Base-by-base conservation (phyloP, 495 filamentous ascomycete genomes). In the Talaromyces proteolyticus region DNA sequence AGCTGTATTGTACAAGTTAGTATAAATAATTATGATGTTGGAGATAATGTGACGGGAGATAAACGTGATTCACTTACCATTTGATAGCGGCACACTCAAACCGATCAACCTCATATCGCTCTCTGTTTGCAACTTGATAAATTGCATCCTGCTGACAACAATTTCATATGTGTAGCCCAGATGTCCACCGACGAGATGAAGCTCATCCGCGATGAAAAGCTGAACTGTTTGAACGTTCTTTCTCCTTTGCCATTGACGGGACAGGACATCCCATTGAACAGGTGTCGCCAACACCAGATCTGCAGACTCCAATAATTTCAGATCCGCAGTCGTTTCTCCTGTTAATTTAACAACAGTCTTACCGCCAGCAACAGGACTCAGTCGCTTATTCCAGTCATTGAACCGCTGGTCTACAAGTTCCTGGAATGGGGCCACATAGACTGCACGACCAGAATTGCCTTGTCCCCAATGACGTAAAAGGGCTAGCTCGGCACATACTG, bases 371-470 rank as follows among this genome's bases (percentile, higher is more conserved):
- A 97, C 63, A 5, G 75, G 69, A 18, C 77, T 62, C 12, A 99
- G 70, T 42, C 93, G 82, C 56, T 82, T 81, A 55, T 84, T 77
- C 93, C 93, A 99, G 53, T 95, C 88, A 50, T 81, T 81, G 50
- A 85, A 75, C 41, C 86, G 78, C 36, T 76, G 74, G 58, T 99
- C 90, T 23, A 97, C 83, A 14, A 96, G 77, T 61, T 96, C 92
- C 59, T 97, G 93, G 77, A 94, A 96, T 0, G 94, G 94, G 21
- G 92, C 91, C 57, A 99, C 82, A 65, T 97, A 97, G 6, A 97
- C 90, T 10, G 90, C 91, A 29, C 90, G 84, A 21, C 89, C 89
- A 50, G 65, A 63, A 24, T 84, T 73, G 18, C 84, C 77, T 17
- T 70, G 67, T 1, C 82, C 75, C 94, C 93, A 99, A 61, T 96